Evolutionary conservation across 2,329 filamentous ascomycete genomes (phyloP), one percentile per base, ranked within the genome.

Genomic region (Sporothrix pallida): DNA sequence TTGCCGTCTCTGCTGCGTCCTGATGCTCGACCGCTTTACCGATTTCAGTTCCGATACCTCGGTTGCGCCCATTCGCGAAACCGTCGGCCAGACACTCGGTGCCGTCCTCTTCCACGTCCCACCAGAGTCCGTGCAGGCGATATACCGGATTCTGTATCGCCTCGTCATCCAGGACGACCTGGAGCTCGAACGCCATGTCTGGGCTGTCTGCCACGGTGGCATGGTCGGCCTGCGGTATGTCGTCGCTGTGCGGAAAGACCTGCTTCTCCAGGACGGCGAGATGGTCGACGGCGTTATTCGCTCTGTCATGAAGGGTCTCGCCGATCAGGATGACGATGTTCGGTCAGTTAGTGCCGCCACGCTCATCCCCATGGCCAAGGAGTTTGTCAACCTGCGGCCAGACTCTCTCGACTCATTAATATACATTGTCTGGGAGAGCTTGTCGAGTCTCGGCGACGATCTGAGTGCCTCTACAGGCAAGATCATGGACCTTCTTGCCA

Each of bases 41-140:
- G 96, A 99, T 80, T 99, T 98, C 83, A 96, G 97, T 74, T 97
- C 95, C 5, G 96, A 99, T 81, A 99, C 94, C 71, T 97, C 97
- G 0, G 94, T 99, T 56, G 96, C 96, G 0, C 96, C 96, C 0
- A 98, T 99, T 76, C 88, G 96, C 76, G 96, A 99, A 83, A 97
- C 95, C 0, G 93, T 97, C 56, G 96, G 96, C 63, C 96, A 99
- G 82, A 95, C 95, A 2, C 86, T 99, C 15, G 97, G 95, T 78
- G 94, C 95, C 13, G 89, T 97, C 15, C 85, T 99, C 72, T 94
- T 93, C 76, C 94, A 97, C 80, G 87, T 99, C 7, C 91, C 94
- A 0, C 85, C 91, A 1, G 85, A 88, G 17, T 95, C 93, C 3
- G 95, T 99, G 31, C 89, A 95, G 78, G 89, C 91, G 72, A 93